Conservation (phyloP, 768 basidiomycete species). For the Porpolomopsis calyptriformis region DNA sequence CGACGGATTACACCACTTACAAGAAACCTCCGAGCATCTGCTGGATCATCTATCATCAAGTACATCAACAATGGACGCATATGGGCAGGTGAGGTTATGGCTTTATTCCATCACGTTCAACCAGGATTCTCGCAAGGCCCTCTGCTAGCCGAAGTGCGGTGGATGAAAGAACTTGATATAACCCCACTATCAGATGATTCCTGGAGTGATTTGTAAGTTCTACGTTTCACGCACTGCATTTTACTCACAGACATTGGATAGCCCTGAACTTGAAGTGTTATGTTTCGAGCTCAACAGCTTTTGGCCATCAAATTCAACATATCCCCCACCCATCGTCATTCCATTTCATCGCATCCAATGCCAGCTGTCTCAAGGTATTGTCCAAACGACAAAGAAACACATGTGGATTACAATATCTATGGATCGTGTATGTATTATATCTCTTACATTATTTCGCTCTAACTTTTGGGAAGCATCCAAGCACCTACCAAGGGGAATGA, state of each 20-base stretch:
- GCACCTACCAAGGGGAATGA: neutral
- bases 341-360: constrained; percentile 11
- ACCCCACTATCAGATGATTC: constrained; percentile 1
- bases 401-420: constrained; percentile 16
- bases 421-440: constrained; percentile 7
- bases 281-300: constrained; percentile 10
- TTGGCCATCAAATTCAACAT: constrained; percentile 1
- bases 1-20: constrained; percentile 10
- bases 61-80: neutral
- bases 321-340: constrained; percentile 9
- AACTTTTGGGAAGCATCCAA: neutral
- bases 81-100: constrained; percentile 10
- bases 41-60: constrained; percentile 12
- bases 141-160: constrained; percentile 4
- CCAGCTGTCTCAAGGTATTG: constrained; percentile 10
- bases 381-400: constrained; percentile 6
- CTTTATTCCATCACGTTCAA: constrained; percentile 13
- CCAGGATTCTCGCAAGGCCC: constrained; percentile 1
- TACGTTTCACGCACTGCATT: neutral
- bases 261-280: constrained; percentile 15
- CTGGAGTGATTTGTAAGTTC: constrained; percentile 12
- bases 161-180: constrained; percentile 2
- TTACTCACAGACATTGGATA: too few relatives aligned
- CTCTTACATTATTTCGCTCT: neutral
- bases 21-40: constrained; percentile 1